A percentile compares a stretch with the other conserved stretches of the same genome.
Evolutionary conservation across 495 filamentous ascomycete genomes (phyloP).

Genomic region (Cercophora newfieldiana): DNA sequence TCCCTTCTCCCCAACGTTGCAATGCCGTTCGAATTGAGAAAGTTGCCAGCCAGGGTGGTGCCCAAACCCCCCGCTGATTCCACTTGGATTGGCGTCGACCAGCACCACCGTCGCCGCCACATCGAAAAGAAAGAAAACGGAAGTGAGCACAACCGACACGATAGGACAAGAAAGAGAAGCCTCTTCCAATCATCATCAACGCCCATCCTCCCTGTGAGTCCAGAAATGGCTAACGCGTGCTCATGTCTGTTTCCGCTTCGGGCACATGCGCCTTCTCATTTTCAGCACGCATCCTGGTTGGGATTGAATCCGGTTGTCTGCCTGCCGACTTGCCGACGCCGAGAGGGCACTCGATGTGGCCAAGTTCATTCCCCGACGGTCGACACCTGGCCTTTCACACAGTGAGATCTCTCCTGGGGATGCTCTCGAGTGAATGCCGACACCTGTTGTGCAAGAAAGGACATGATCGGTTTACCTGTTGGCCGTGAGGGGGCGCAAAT

Average conservation of each 20-base stretch:
- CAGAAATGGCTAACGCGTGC: conserved; percentile 2
- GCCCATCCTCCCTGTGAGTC: conserved; percentile 4
- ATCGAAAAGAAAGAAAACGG: conserved; percentile 4
- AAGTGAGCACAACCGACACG: not conserved
- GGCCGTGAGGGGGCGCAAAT: not conserved
- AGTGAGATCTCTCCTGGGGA: not conserved
- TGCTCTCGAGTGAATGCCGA: not conserved
- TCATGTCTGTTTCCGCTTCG: conserved; percentile 6
- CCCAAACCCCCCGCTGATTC: not conserved
- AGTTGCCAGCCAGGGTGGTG: not conserved
- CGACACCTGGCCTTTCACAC: too few species aligned
- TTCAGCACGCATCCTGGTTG: conserved; percentile 6
- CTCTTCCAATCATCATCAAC: conserved; percentile 15
- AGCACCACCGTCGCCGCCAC: not conserved
- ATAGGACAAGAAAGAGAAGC: not conserved
- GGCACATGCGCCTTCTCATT: not conserved
- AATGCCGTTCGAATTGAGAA: conserved; percentile 11
- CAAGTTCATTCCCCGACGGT: too few species aligned
- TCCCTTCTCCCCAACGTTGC: conserved; percentile 10
- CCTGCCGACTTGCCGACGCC: not conserved
- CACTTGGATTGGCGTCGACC: conserved; percentile 8
- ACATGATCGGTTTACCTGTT: not conserved
- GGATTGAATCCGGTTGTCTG: conserved; percentile 1
- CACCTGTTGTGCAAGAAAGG: not conserved
- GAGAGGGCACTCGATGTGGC: too few species aligned